Evolutionary conservation across 148 eudicot species (phyloP), one percentile per base, ranked within the genome.

Genomic region (Nepenthes gracilis): DNA sequence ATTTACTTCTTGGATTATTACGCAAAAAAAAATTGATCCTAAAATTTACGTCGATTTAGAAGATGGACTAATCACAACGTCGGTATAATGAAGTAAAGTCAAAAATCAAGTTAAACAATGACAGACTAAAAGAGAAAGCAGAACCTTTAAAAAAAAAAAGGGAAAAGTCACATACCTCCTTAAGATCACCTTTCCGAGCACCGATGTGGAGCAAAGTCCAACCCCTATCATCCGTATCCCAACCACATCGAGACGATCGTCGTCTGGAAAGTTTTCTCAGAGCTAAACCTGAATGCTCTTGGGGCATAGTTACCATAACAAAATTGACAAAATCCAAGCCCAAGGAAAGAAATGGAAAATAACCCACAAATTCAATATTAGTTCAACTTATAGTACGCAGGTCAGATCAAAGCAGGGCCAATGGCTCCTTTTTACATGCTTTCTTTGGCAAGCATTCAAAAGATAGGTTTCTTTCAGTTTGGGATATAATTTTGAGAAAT

Each of bases 151-250:
- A 40, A 11, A 49, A n/a, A 5, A 49, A 49, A 12, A 49, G 23
- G 51, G 5, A 15, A 47, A 54, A 35, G 48, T 9, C 45, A 0
- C 14, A 14, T 71, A 87, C 95, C 95, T 76, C 82, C 70, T 68
- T 84, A 10, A 74, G 59, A 54, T 82, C 79, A 38, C 95, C 95
- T 73, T 77, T 87, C 60, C 76, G 62, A n/a, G 90, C 86, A 62
- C 75, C 75, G 36, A 87, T 70, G 58, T 87, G 95, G 40, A 87
- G 95, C 63, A 67, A 50, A 48, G 95, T 82, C 95, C 95, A 87
- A 50, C 95, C 95, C 62, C 95, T 79, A 75, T 87, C 95, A 74
- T 87, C 95, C 36, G 74, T 82, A 61, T 74, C 80, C 1, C 59
- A 62, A 33, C 67, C 74, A 36, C 57, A 56, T 47, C 61, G 61